phyloP scores from a whole-genome alignment of 2,329 filamentous ascomycete species.

The Trichophyton verrucosum region DNA sequence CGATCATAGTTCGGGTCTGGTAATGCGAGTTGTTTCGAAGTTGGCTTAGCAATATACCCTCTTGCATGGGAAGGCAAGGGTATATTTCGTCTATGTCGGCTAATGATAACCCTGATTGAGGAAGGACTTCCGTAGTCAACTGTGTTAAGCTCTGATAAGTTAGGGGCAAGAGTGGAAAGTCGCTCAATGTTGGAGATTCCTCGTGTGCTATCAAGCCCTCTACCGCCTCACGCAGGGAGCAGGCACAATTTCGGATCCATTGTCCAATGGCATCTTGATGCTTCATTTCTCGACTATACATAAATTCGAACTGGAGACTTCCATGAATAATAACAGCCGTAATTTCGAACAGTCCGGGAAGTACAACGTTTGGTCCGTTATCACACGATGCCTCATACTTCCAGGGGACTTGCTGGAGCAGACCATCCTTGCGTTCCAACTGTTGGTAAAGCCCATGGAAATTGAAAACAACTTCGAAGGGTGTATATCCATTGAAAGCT shows the following conservation, averaged over 20 bases:
- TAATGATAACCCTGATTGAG: constrained; percentile 22
- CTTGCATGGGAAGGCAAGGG: constrained; percentile 21
- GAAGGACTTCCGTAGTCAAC: constrained; percentile 26
- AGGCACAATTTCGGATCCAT: constrained; percentile 33
- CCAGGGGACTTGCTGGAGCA: constrained; percentile 34
- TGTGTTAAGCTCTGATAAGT: constrained; percentile 30
- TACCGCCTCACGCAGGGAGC: constrained; percentile 22
- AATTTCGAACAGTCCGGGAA: constrained; percentile 42
- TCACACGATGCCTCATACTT: constrained; percentile 35
- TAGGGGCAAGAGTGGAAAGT: constrained; percentile 34
- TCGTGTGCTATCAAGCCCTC: constrained; percentile 16
- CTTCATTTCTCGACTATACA: constrained; percentile 38
- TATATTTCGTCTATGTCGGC: constrained; percentile 19
- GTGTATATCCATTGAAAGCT: constrained; percentile 26
- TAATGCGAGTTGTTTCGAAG: constrained; percentile 1
- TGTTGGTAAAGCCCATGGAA: constrained; percentile 31
- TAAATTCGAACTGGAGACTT: constrained; percentile 38
- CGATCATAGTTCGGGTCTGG: constrained; percentile 6
- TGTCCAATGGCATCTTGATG: constrained; percentile 33
- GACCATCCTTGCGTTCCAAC: constrained; percentile 33
- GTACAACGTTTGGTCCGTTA: constrained; percentile 33
- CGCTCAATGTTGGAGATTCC: constrained; percentile 27
- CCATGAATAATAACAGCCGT: constrained; percentile 39
- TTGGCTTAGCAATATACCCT: constrained; percentile 13
- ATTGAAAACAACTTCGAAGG: constrained; percentile 34